Conservation (phyloP, 305 asterid genomes). For the Euphrasia arctica region DNA sequence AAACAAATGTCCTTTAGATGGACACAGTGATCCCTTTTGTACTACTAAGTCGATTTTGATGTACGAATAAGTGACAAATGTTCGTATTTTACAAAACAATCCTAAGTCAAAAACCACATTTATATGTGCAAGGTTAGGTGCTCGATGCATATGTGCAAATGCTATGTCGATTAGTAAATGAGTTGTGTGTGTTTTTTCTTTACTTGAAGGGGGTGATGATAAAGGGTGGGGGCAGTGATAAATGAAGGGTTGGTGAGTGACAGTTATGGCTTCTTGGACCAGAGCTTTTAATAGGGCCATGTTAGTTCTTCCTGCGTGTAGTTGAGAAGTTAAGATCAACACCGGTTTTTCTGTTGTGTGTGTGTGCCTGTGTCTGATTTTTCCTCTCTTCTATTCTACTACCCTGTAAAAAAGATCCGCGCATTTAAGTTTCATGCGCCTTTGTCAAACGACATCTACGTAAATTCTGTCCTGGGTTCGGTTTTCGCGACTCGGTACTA, state of each 20-base stretch:
- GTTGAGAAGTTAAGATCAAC: constrained; percentile 28
- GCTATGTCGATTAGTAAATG: too few relatives aligned
- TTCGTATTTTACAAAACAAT: too few relatives aligned
- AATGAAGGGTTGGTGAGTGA: constrained; percentile 29
- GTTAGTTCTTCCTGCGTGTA: constrained; percentile 21
- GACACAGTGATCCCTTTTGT: too few relatives aligned
- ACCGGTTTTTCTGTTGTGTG: constrained; percentile 1
- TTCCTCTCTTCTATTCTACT: background rate
- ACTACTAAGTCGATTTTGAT: too few relatives aligned
- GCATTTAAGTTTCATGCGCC: constrained; percentile 26
- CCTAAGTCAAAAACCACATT: too few relatives aligned
- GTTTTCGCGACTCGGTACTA: background rate
- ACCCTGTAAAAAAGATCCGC: constrained; percentile 23
- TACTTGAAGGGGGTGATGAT: too few relatives aligned
- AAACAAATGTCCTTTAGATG: too few relatives aligned
- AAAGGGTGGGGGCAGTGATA: constrained; percentile 16
- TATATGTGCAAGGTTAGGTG: too few relatives aligned
- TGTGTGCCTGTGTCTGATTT: background rate
- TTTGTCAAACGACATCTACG: constrained; percentile 25
- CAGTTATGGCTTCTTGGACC: constrained; percentile 25
- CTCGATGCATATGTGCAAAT: too few relatives aligned
- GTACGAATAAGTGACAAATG: too few relatives aligned
- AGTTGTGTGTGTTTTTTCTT: too few relatives aligned
- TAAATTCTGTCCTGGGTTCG: constrained; percentile 8
- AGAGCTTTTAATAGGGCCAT: constrained; percentile 26